phyloP scores from a whole-genome alignment of 78 protist species.

The Dictyostelium purpureum region DNA sequence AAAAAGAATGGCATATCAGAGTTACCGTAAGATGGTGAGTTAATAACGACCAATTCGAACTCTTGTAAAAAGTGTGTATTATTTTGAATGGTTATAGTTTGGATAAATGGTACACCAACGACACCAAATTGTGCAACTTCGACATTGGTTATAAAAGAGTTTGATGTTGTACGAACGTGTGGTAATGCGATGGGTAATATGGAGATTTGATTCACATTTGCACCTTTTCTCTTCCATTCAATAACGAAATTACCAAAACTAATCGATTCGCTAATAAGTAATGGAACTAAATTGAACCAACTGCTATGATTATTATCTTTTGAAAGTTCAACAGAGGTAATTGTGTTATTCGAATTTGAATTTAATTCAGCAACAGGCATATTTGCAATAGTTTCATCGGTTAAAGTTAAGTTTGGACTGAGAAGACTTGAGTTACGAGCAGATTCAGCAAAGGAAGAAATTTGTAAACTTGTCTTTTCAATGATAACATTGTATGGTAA shows the following conservation, averaged over 20 bases:
- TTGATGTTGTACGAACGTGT: conserved; percentile 24
- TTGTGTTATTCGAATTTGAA: background rate
- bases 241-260: conserved; percentile 28
- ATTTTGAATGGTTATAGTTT: conserved; percentile 24
- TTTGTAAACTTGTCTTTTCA: background rate
- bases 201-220: background rate
- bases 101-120: conserved; percentile 35
- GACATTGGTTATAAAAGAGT: conserved; percentile 30
- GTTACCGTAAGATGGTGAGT: conserved; percentile 46
- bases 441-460: conserved; percentile 26
- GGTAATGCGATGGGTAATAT: conserved; percentile 38
- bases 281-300: conserved; percentile 63
- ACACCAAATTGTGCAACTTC: conserved; percentile 30
- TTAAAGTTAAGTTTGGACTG: background rate
- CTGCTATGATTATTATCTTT: conserved; percentile 27
- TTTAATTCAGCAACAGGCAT: conserved; percentile 35
- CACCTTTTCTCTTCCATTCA: conserved; percentile 23
- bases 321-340: background rate
- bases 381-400: background rate
- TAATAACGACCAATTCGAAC: conserved; percentile 46
- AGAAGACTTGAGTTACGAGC: background rate
- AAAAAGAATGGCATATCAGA: conserved; percentile 56
- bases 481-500: conserved; percentile 38
- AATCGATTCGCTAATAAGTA: conserved; percentile 49
- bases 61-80: conserved; percentile 68